These are phyloP conservation scores for Fraxinus americana DNA, from an alignment of 257 asterid species.

Conservation along the genomic window DNA sequence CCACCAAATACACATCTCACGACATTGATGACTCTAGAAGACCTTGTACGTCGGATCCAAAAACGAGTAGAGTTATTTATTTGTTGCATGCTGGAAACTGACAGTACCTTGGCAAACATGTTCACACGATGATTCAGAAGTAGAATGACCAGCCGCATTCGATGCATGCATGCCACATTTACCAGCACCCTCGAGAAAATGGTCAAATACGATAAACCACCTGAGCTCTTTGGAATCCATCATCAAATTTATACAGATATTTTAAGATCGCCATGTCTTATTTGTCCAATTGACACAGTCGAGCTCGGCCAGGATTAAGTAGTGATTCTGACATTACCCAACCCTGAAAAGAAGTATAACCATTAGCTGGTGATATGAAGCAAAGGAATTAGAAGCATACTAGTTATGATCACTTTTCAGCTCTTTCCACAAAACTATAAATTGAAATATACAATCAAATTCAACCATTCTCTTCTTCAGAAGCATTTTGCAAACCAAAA, in stretches of 20 bases:
- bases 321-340: conserved; percentile 97
- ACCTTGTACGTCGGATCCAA: conserved; percentile 13
- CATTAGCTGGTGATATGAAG: conserved; percentile 21
- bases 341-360: conserved; percentile 55
- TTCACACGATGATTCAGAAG: conserved; percentile 13
- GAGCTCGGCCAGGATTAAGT: conserved; percentile 90
- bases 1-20: neutral
- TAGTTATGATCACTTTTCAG: neutral
- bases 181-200: neutral
- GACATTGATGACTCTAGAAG: conserved; percentile 11
- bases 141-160: neutral
- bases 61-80: neutral
- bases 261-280: conserved; percentile 18
- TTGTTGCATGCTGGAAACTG: conserved; percentile 23
- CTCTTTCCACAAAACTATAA: neutral
- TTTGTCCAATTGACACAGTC: conserved; percentile 60
- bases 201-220: conserved; percentile 20
- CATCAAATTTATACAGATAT: conserved; percentile 12
- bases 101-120: neutral
- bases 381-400: neutral
- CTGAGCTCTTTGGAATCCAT: conserved; percentile 13
- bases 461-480: neutral
- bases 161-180: conserved; percentile 8
- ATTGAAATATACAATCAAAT: neutral
- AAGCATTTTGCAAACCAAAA: neutral